A percentile compares a stretch with the other conserved stretches of the same genome.
These are phyloP conservation scores for Teunomyces pallodes DNA, from an alignment of 805 yeast species.

Conservation along the genomic window DNA sequence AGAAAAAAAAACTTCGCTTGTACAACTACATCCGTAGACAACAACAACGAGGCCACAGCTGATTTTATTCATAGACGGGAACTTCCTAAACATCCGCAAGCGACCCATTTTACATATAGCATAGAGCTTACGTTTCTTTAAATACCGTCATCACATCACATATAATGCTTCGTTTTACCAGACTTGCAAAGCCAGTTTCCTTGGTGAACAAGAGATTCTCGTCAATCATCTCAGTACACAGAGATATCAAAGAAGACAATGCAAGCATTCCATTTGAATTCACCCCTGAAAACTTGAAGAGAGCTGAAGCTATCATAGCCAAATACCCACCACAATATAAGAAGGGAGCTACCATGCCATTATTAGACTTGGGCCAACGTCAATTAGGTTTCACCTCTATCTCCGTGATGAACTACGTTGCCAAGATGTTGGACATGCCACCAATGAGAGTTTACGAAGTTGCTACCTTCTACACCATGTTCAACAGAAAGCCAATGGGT, in stretches of 20 bases:
- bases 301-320: slow-evolving; percentile 72
- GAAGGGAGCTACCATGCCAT: slow-evolving; percentile 86
- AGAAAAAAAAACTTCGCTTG: slow-evolving; percentile 6
- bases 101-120: background rate
- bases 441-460: slow-evolving; percentile 94
- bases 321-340: slow-evolving; percentile 86
- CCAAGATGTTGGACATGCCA: slow-evolving; percentile 79
- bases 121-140: background rate
- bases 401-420: slow-evolving; percentile 87
- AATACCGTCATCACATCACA: slow-evolving; percentile 1
- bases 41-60: background rate
- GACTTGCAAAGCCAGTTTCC: slow-evolving; percentile 14
- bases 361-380: slow-evolving; percentile 82
- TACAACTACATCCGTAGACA: slow-evolving; percentile 2
- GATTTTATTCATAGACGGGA: background rate
- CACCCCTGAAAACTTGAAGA: slow-evolving; percentile 55
- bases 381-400: slow-evolving; percentile 84
- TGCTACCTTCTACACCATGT: slow-evolving; percentile 91
- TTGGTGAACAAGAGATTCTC: slow-evolving; percentile 28
- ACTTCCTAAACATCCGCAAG: background rate
- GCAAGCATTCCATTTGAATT: slow-evolving; percentile 70
- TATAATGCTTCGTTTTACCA: slow-evolving; percentile 21
- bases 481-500: slow-evolving; percentile 82
- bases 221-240: slow-evolving; percentile 59
- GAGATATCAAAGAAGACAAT: slow-evolving; percentile 69